Evolutionary conservation across 1,139 yeast species (phyloP), one percentile per base, ranked within the genome.

Genomic region (Nakaseomyces glabratus): DNA sequence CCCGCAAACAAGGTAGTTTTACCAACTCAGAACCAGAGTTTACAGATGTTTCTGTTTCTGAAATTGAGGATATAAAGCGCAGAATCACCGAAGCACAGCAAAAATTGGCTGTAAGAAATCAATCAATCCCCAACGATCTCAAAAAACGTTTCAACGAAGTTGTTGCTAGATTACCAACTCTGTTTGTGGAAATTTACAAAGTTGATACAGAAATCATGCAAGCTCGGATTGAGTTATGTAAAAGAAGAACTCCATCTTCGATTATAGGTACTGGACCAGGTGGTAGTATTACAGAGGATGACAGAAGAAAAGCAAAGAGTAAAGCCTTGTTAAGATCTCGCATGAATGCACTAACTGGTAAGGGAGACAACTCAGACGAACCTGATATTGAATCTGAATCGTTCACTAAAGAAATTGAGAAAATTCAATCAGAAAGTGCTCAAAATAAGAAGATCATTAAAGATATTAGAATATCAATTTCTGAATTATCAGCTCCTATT

Each of bases 331-430:
- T 88, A 45, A 78, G 77, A 45, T 81, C 88, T 29, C 69, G 94
- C 45, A 85, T 88, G 93, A 94, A 95, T 14, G 84, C 90, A 6
- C 66, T 90, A 46, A 86, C 96, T 0, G 97, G 96, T 1, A 76
- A 76, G 42, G 65, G 76, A 15, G 24, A n/a, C 6, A 20, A 13
- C 20, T 6, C 20, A 4, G 32, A 20, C 2, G 68, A 66, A 16
- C 64, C 68, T 34, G 60, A 68, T 11, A 76, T 67, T 37, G 60
- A 57, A 9, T 60, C 67, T 36, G 79, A 72, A 37, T 57, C 68
- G 43, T 65, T 79, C 43, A 69, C 68, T 37, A 70, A 69, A 40
- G 82, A 77, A 42, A 60, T 71, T 19, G 69, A 69, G 19, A 63
- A 63, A 24, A 72, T 82, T 15, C 67, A 67, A 28, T 59, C 62